Conservation (phyloP, 306 rosid genomes). For the Potentilla sterilis region DNA sequence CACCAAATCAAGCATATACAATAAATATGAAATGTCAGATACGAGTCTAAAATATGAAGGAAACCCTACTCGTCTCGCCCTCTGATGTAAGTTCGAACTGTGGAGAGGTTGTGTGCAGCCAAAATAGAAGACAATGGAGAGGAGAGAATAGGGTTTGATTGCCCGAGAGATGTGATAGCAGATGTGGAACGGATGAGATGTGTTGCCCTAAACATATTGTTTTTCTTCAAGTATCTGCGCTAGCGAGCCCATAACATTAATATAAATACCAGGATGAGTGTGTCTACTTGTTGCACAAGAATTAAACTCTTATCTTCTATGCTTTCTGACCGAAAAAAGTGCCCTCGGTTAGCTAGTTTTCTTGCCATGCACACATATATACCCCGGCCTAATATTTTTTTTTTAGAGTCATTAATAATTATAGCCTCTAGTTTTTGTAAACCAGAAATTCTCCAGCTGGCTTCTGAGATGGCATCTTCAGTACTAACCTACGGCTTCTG, state of each 20-base stretch:
- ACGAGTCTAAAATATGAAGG: not conserved
- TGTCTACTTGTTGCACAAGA: too few species aligned
- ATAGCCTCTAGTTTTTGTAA: not conserved
- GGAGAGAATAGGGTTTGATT: not conserved
- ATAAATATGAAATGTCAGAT: too few species aligned
- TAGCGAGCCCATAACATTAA: too few species aligned
- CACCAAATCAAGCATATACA: not conserved
- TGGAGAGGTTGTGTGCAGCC: not conserved
- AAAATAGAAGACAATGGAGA: not conserved
- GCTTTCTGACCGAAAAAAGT: too few species aligned
- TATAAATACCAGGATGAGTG: too few species aligned
- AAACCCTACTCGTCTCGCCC: not conserved
- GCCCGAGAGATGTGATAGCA: not conserved
- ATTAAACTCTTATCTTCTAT: too few species aligned
- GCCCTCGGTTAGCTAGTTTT: too few species aligned
- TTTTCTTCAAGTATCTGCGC: too few species aligned
- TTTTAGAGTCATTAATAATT: too few species aligned
- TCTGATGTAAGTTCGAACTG: not conserved
- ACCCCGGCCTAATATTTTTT: too few species aligned
- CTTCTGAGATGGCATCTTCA: not conserved
- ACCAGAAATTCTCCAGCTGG: not conserved
- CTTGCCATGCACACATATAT: not conserved
- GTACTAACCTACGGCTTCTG: not conserved
- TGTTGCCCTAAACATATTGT: not conserved
- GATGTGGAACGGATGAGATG: not conserved